Percentiles rank a stretch among this genome's conserved stretches.
Conservation (phyloP, 75 land plant species). For the Cryptomeria japonica region DNA sequence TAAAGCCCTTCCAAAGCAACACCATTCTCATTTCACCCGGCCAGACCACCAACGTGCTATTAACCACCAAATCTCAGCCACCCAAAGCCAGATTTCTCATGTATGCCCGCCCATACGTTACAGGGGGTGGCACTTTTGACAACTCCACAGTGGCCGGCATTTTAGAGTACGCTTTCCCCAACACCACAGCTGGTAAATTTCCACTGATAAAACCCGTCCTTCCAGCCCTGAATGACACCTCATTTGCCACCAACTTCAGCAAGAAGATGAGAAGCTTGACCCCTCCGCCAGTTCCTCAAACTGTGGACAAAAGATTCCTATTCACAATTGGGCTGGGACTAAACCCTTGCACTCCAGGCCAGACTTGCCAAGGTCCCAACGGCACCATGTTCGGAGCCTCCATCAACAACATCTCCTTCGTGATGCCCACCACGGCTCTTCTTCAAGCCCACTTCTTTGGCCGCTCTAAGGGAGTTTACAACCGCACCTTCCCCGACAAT, state of each 20-base stretch:
- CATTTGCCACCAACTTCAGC: conserved; percentile 32
- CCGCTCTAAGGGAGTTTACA: conserved; percentile 37
- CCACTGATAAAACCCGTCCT: conserved; percentile 22
- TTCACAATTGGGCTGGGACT: conserved; percentile 63
- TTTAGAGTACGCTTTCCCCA: too few relatives aligned
- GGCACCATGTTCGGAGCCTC: conserved; percentile 52
- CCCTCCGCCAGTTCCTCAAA: conserved; percentile 52
- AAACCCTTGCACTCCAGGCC: conserved; percentile 30
- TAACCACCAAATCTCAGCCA: too few relatives aligned
- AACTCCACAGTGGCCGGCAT: conserved; percentile 23
- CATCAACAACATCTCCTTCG: conserved; percentile 66
- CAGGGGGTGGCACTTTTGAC: conserved; percentile 43
- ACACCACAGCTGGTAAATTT: conserved; percentile 29
- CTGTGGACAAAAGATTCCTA: conserved; percentile 48
- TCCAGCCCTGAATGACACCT: conserved; percentile 50
- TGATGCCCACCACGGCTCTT: conserved; percentile 48
- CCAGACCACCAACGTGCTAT: too few relatives aligned
- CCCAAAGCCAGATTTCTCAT: conserved; percentile 23
- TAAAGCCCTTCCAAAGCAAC: too few relatives aligned
- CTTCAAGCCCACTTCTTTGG: conserved; percentile 51
- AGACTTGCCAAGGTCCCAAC: conserved; percentile 50
- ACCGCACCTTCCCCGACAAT: conserved; percentile 27
- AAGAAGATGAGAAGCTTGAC: conserved; percentile 39
- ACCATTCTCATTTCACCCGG: too few relatives aligned
- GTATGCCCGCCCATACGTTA: conserved; percentile 42